Evolutionary conservation across 192 early-diverging fungal species (phyloP).

Genomic region (Martensiomyces pterosporus): DNA sequence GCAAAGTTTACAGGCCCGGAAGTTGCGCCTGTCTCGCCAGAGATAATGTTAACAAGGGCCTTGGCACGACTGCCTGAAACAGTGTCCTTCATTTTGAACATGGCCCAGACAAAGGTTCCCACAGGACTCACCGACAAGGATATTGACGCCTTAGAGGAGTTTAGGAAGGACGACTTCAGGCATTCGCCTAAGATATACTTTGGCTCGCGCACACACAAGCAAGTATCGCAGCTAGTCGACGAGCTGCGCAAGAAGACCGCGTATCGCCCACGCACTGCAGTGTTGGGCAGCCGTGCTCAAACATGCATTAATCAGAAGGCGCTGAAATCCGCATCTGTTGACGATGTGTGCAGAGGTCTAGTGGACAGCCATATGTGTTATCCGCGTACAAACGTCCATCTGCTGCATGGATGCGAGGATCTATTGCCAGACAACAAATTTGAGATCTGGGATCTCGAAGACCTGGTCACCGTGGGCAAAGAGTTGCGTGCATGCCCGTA

Average conservation of each 20-base stretch:
- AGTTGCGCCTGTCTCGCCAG: too few species aligned
- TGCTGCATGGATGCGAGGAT: constrained; percentile 1
- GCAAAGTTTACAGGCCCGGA: too few species aligned
- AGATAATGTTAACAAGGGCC: too few species aligned
- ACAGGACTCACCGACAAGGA: constrained; percentile 14
- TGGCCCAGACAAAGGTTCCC: constrained; percentile 4
- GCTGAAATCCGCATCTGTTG: constrained; percentile 21
- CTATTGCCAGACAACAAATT: constrained; percentile 8
- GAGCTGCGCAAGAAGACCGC: constrained; percentile 55
- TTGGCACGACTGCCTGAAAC: constrained; percentile 18
- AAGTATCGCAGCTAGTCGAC: constrained; percentile 53
- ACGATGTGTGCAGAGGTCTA: constrained; percentile 34
- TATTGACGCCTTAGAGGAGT: constrained; percentile 11
- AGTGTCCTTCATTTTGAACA: constrained; percentile 7
- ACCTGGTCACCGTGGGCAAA: constrained; percentile 46
- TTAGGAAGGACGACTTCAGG: background rate
- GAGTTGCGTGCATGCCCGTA: constrained; percentile 52
- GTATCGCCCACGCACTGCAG: constrained; percentile 52
- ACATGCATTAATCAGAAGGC: constrained; percentile 47
- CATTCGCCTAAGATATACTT: constrained; percentile 46
- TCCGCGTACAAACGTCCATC: background rate
- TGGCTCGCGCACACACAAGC: constrained; percentile 59
- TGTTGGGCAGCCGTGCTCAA: constrained; percentile 53
- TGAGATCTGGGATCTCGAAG: constrained; percentile 61
- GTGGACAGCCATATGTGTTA: constrained; percentile 31